These are phyloP conservation scores for Aureoboletus auriporus DNA, from an alignment of 768 basidiomycete genomes.

Conservation along the genomic window DNA sequence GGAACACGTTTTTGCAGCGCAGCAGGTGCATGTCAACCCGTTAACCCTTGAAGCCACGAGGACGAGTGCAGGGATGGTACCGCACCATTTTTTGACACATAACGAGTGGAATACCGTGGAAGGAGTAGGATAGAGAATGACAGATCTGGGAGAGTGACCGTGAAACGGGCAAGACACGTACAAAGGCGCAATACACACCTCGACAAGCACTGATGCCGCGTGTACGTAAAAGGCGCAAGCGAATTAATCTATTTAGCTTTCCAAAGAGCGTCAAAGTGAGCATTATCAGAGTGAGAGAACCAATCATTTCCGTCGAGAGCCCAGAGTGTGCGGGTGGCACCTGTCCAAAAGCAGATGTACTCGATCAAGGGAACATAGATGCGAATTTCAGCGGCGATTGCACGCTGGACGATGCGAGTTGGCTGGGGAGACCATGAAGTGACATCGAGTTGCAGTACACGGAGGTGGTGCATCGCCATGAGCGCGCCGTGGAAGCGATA, in stretches of 20 bases:
- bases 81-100: constrained; percentile 27
- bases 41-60: constrained; percentile 15
- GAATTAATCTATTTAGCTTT: constrained; percentile 14
- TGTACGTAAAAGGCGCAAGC: constrained; percentile 25
- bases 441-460: constrained; percentile 36
- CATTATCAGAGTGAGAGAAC: constrained; percentile 24
- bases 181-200: constrained; percentile 23
- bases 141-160: constrained; percentile 17
- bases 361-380: constrained; percentile 35
- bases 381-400: constrained; percentile 36
- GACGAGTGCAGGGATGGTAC: constrained; percentile 20
- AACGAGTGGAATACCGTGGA: constrained; percentile 23
- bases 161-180: constrained; percentile 22
- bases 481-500: constrained; percentile 31
- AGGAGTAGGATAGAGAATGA: constrained; percentile 23
- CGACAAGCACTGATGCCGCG: constrained; percentile 12
- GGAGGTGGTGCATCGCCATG: constrained; percentile 32
- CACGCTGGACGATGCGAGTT: constrained; percentile 29
- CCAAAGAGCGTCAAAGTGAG: constrained; percentile 29
- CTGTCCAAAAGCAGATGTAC: constrained; percentile 33
- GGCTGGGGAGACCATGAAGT: constrained; percentile 32
- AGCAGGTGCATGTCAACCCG: constrained; percentile 27
- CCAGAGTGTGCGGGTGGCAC: constrained; percentile 28
- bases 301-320: constrained; percentile 34
- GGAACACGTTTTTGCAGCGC: constrained; percentile 33